Evolutionary conservation across 805 yeast species (phyloP).

Genomic region (Metschnikowia cubensis): DNA sequence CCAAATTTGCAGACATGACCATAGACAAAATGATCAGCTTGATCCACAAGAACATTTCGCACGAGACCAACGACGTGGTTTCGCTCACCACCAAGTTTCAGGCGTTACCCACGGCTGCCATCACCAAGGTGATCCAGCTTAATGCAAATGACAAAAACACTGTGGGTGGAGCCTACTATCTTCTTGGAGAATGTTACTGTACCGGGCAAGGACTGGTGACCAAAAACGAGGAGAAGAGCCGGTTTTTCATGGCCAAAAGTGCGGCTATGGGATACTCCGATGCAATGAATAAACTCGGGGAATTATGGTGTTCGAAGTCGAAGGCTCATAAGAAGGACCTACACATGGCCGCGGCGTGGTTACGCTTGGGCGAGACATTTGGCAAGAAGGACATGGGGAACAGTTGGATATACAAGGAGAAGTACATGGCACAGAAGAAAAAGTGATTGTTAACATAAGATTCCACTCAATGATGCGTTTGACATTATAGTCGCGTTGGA

Average conservation of each 20-base stretch:
- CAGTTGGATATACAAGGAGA: conserved; percentile 72
- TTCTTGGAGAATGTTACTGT: conserved; percentile 54
- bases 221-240: conserved; percentile 54
- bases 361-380: conserved; percentile 56
- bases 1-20: conserved; percentile 24
- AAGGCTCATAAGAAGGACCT: conserved; percentile 54
- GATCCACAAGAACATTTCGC: conserved; percentile 22
- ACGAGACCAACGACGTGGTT: conserved; percentile 25
- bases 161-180: conserved; percentile 50
- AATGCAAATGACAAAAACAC: conserved; percentile 40
- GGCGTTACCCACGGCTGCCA: conserved; percentile 21
- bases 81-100: conserved; percentile 23
- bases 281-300: conserved; percentile 68
- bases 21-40: conserved; percentile 29
- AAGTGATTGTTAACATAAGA: conserved; percentile 1
- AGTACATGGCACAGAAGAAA: conserved; percentile 37
- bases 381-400: conserved; percentile 64
- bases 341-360: conserved; percentile 64
- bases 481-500: too few relatives aligned
- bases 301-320: conserved; percentile 59
- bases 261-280: conserved; percentile 65
- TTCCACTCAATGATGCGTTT: neutral
- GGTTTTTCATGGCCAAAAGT: conserved; percentile 57
- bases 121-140: conserved; percentile 24
- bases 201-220: conserved; percentile 50